These are phyloP conservation scores for Lolium perenne DNA, from an alignment of 176 grass and related monocot genomes.

Conservation along the genomic window DNA sequence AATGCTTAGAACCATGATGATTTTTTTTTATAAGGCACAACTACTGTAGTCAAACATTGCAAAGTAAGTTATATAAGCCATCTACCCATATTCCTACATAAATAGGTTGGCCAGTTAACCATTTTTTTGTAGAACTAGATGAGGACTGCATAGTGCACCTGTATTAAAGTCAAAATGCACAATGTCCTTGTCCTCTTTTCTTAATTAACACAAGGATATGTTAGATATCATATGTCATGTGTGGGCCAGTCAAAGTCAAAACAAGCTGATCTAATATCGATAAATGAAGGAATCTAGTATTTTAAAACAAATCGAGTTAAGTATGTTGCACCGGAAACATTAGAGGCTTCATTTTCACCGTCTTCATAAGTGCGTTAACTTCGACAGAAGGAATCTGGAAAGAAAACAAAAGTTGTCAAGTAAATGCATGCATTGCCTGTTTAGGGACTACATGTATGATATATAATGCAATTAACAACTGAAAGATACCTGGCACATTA, in stretches of 20 bases:
- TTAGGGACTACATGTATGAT: slow-evolving; percentile 31
- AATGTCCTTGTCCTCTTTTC: slow-evolving; percentile 1
- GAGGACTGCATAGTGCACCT: neutral
- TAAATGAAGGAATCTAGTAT: slow-evolving; percentile 35
- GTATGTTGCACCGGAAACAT: slow-evolving; percentile 78
- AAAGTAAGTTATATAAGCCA: slow-evolving; percentile 19
- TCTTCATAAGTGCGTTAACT: slow-evolving; percentile 96
- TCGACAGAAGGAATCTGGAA: slow-evolving; percentile 89
- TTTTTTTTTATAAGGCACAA: slow-evolving; percentile 13
- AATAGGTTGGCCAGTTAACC: slow-evolving; percentile 13
- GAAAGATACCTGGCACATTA: slow-evolving; percentile 91
- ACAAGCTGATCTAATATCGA: slow-evolving; percentile 21
- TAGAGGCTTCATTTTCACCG: slow-evolving; percentile 86
- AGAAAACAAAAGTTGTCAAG: slow-evolving; percentile 38
- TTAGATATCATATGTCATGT: slow-evolving; percentile 17
- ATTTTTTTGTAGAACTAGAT: neutral
- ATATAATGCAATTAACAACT: slow-evolving; percentile 14
- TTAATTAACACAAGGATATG: slow-evolving; percentile 22
- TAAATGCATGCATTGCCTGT: slow-evolving; percentile 28
- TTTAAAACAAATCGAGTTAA: slow-evolving; percentile 20
- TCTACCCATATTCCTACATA: slow-evolving; percentile 32
- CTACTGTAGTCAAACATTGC: neutral
- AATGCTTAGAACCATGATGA: slow-evolving; percentile 25
- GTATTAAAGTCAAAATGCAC: slow-evolving; percentile 26
- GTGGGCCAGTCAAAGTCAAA: slow-evolving; percentile 19